Percentiles rank a stretch among this genome's conserved stretches.
Evolutionary conservation across 768 basidiomycete species (phyloP).

Genomic region (Tricholoma furcatifolium): DNA sequence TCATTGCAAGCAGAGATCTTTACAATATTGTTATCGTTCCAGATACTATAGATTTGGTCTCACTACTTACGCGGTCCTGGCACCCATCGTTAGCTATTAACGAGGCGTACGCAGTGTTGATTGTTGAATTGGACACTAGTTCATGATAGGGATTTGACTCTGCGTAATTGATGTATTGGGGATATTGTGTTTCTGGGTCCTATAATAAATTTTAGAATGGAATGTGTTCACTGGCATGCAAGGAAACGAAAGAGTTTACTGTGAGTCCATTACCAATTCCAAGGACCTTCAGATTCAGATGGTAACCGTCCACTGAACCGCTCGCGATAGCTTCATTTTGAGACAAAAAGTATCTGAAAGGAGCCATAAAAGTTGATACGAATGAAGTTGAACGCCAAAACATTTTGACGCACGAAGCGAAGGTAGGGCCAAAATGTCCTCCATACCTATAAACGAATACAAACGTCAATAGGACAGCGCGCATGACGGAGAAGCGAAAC

Average conservation of each 20-base stretch:
- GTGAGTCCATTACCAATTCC: conserved; percentile 64
- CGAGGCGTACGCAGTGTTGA: conserved; percentile 39
- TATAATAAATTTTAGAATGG: conserved; percentile 7
- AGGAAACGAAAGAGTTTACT: conserved; percentile 27
- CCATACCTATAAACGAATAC: conserved; percentile 47
- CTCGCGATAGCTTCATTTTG: conserved; percentile 56
- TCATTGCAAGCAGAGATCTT: conserved; percentile 55
- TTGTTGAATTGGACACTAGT: conserved; percentile 41
- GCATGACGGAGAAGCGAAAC: not conserved
- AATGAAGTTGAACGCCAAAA: not conserved
- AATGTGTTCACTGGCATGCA: too few species aligned
- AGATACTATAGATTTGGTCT: not conserved
- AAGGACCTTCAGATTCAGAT: conserved; percentile 56
- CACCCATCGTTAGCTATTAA: conserved; percentile 48
- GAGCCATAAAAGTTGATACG: not conserved
- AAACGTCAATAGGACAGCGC: not conserved
- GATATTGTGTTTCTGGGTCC: conserved; percentile 52
- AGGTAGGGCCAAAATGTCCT: conserved; percentile 67
- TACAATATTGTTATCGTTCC: not conserved
- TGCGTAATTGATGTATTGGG: conserved; percentile 55
- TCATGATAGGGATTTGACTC: conserved; percentile 54
- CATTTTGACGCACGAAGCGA: conserved; percentile 42
- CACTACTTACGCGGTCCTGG: conserved; percentile 37
- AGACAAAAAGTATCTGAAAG: conserved; percentile 45
- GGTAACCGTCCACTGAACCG: conserved; percentile 40